Evolutionary conservation across 306 rosid species (phyloP).

Genomic region (Pueraria montana): DNA sequence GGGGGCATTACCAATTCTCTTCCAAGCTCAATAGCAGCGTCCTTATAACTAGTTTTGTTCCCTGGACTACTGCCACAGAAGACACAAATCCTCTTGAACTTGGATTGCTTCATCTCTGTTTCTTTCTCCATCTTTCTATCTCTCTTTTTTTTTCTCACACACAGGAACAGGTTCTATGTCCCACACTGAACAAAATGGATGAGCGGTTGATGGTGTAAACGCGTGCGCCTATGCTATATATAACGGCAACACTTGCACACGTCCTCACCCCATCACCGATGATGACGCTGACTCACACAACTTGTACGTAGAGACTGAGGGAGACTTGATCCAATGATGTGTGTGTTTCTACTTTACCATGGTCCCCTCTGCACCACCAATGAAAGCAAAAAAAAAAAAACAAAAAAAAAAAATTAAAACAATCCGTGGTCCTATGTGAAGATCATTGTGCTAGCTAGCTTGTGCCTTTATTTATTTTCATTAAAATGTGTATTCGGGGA

Average conservation of each 20-base stretch:
- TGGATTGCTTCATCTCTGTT: conserved; percentile 64
- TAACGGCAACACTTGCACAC: conserved; percentile 56
- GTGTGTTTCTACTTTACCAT: conserved; percentile 45
- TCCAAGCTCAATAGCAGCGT: conserved; percentile 96
- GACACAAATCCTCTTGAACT: conserved; percentile 92
- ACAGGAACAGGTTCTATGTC: conserved; percentile 42
- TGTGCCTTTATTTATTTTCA: not conserved
- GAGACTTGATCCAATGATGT: conserved; percentile 38
- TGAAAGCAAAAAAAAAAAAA: not conserved
- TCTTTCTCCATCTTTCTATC: conserved; percentile 19
- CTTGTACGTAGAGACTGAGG: conserved; percentile 29
- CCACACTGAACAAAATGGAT: conserved; percentile 49
- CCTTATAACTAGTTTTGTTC: conserved; percentile 81
- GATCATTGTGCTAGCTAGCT: conserved; percentile 19
- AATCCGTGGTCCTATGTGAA: conserved; percentile 49
- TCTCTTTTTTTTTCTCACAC: not conserved
- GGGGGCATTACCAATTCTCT: conserved; percentile 75
- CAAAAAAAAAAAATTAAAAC: not conserved
- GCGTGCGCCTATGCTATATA: conserved; percentile 55
- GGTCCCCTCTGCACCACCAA: conserved; percentile 46
- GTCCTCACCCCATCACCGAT: conserved; percentile 54
- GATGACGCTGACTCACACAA: conserved; percentile 49
- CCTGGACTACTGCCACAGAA: conserved; percentile 98
- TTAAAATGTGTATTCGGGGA: not conserved
- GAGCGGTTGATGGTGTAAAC: conserved; percentile 46